Evolutionary conservation across 2,329 filamentous ascomycete genomes (phyloP).

Genomic region (Epichloe typhina): DNA sequence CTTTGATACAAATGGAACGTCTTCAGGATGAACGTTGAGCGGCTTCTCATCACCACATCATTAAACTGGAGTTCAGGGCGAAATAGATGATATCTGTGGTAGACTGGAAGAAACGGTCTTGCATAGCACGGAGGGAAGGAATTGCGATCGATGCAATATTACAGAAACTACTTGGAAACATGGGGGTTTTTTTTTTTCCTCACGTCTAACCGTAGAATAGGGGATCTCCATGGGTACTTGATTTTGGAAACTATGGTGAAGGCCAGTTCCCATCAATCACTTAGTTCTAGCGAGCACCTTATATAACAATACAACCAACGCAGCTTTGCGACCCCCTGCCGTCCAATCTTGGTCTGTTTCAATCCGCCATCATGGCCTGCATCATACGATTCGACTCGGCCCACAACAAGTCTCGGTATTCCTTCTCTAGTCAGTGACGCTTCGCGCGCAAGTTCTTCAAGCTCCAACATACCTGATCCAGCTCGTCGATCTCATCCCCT

Average conservation of each 20-base stretch:
- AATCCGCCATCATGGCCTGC: constrained; percentile 12
- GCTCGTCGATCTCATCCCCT: constrained; percentile 11
- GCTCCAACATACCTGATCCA: constrained; percentile 15
- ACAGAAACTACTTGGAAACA: too few relatives aligned
- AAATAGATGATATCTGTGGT: neutral
- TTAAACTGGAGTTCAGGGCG: neutral
- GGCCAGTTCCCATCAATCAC: too few relatives aligned
- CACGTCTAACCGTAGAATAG: too few relatives aligned
- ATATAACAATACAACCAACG: neutral
- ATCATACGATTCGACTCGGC: constrained; percentile 11
- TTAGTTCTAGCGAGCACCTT: too few relatives aligned
- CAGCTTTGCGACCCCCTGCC: too few relatives aligned
- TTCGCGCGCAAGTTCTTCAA: too few relatives aligned
- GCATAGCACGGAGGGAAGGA: neutral
- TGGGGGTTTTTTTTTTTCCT: accelerated
- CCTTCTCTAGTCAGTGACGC: neutral
- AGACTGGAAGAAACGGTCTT: neutral
- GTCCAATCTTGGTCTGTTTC: neutral
- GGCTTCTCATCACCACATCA: neutral
- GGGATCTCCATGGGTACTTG: too few relatives aligned
- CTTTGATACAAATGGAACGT: neutral
- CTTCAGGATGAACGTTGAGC: neutral
- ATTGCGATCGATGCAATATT: neutral
- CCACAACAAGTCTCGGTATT: constrained; percentile 5
- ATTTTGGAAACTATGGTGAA: too few relatives aligned